Conservation (phyloP, 768 basidiomycete species). For the Leucogyrophana mollusca region DNA sequence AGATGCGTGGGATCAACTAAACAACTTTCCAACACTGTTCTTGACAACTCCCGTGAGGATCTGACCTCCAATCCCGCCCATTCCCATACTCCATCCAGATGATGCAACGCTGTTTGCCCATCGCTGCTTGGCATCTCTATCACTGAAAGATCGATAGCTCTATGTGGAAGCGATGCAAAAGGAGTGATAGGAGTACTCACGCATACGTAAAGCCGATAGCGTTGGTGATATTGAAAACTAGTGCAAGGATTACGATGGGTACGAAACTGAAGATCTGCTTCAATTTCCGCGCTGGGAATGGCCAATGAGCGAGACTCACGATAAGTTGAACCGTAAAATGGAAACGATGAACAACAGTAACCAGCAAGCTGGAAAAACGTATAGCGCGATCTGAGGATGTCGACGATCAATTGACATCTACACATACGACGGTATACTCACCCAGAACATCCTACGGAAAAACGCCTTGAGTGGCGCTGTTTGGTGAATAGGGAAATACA, state of each 20-base stretch:
- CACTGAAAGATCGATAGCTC: conserved; percentile 40
- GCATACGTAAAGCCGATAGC: conserved; percentile 96
- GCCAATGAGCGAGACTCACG: conserved; percentile 48
- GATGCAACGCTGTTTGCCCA: conserved; percentile 80
- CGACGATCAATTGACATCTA: conserved; percentile 13
- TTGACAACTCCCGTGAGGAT: conserved; percentile 80
- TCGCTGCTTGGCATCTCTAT: conserved; percentile 89
- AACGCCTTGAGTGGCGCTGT: background rate
- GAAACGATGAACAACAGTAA: conserved; percentile 83
- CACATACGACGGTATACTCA: conserved; percentile 32
- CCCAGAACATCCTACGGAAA: conserved; percentile 85
- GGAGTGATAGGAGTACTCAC: conserved; percentile 44
- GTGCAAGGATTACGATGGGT: conserved; percentile 90
- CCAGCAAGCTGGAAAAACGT: conserved; percentile 90
- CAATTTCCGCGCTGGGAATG: conserved; percentile 3
- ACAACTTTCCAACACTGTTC: conserved; percentile 76
- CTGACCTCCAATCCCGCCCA: conserved; percentile 84
- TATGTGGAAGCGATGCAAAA: conserved; percentile 6
- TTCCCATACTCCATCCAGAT: conserved; percentile 67
- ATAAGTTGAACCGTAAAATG: conserved; percentile 82
- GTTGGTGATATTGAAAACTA: conserved; percentile 96
- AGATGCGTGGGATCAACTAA: conserved; percentile 41
- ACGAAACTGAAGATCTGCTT: conserved; percentile 62
- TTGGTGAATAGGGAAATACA: conserved; percentile 2
- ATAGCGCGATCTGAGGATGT: conserved; percentile 71